Base-by-base conservation (phyloP, 2,329 filamentous ascomycete genomes). In the Hypoxylon sp. region DNA sequence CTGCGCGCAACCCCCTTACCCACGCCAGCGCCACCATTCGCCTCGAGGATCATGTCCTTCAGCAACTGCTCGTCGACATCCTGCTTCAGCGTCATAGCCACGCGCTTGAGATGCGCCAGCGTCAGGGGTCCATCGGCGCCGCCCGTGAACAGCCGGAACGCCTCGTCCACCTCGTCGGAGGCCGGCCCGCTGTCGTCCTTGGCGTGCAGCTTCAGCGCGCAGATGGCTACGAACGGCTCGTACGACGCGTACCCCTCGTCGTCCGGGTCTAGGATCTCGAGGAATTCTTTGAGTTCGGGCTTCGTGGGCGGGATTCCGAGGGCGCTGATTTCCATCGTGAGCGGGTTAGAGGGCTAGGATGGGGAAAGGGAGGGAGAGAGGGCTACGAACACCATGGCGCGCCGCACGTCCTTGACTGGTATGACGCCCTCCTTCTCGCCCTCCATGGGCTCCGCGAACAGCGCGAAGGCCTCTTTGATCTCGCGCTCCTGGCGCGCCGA, bases 21-120 rank as follows among this genome's bases (percentile, higher is more conserved):
- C 10, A 92, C 87, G 14, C 92, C 91, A 3, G 86, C 89, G 1
- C 93, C 94, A 2, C 92, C 93, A 80, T 97, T 98, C 54, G 95
- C 96, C 84, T 98, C 95, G 54, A 94, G 83, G 64, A 99, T 91
- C 96, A 99, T 99, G 83, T 98, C 94, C 82, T 89, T 89, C 77
- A 99, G 82, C 77, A 97, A 81, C 54, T 93, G 91, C 75, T 98
- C 96, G 66, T 89, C 88, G 25, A 97, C 90, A 69, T 91, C 93
- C 81, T 97, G 94, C 81, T 94, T 93, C 75, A 99, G 82, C 74
- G 93, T 88, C 73, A 88, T 89, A 46, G 95, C 94, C 60, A 98
- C 91, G 75, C 91, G 86, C 77, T 89, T 88, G 77, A 99, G 82
- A 81, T 97, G 92, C 14, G 86, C 87, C 30, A 98, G 76, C 1